Evolutionary conservation across 192 early-diverging fungal species (phyloP), one percentile per base, ranked within the genome.

Genomic region (Dimargaris cristalligena): DNA sequence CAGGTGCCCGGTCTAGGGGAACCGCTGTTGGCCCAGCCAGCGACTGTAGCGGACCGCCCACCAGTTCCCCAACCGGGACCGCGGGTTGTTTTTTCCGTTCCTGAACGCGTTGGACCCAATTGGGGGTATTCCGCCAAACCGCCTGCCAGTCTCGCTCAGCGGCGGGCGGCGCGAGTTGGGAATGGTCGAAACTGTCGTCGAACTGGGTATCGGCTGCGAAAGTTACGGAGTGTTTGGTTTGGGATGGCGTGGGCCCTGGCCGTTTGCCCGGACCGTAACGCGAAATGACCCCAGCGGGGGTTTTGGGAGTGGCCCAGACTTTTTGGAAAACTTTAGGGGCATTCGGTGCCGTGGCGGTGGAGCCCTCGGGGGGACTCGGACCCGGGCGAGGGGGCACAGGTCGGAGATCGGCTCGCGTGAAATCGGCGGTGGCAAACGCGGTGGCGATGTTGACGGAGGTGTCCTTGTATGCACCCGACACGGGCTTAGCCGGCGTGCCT

Each of bases 71-170:
- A 2, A 22, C 46, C 25, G 1, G 46, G 46, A 22, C 46, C 20
- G 46, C 46, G 3, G 20, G n/a, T 47, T 22, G 25, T 22, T 6
- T 47, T 47, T 25, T 47, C 46, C 46, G 46, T 26, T 52, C 50
- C 50, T 52, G 50, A 23, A 52, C 50, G 22, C 50, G 50, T 8
- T 52, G 50, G 13, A 52, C 50, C 50, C 50, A 52, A 26, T 52
- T 52, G 14, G 50, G 50, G 13, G 50, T 52, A 26, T 52, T 26
- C 25, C 50, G 50, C 50, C 50, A 52, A 18, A 52, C 50, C 22
- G 50, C 28, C 30, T 52, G 50, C 23, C 50, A 41, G 50, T 16
- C 30, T 26, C 14, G 14, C 25, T 23, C 50, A 16, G 30, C 26
- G 2, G 13, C 13, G 13, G 14, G 20, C 22, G 6, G 14, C 22